Conservation (phyloP, 2,329 filamentous ascomycete species). For the Alternaria infectoria region DNA sequence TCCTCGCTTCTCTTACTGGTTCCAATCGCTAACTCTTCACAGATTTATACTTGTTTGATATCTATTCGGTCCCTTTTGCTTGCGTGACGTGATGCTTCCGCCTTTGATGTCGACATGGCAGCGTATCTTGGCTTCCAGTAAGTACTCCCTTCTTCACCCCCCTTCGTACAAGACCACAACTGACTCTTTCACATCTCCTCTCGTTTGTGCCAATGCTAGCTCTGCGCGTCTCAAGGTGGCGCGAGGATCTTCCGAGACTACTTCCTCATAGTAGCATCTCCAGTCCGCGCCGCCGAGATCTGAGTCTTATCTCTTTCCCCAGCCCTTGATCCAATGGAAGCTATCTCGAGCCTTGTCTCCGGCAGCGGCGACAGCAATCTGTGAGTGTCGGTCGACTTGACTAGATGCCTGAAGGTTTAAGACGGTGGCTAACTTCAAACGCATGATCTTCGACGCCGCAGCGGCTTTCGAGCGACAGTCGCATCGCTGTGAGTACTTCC, state of each 20-base stretch:
- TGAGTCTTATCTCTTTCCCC: not conserved
- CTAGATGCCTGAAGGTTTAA: not conserved
- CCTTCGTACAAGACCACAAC: not conserved
- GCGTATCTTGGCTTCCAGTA: not conserved
- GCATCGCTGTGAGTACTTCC: not conserved
- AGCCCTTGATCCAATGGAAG: not conserved
- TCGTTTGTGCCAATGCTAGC: not conserved
- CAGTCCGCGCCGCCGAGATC: not conserved
- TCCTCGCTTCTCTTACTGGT: not conserved
- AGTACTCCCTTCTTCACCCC: not conserved
- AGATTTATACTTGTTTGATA: not conserved
- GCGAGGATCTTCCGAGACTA: not conserved
- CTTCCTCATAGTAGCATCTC: not conserved
- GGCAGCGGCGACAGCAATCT: not conserved
- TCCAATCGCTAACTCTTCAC: not conserved
- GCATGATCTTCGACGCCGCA: not conserved
- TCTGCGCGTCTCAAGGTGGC: not conserved
- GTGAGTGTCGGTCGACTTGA: not conserved
- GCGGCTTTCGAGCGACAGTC: accelerated
- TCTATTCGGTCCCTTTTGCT: not conserved
- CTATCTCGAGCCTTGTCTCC: not conserved
- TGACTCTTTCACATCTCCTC: not conserved
- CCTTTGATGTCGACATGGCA: not conserved
- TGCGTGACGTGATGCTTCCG: not conserved
- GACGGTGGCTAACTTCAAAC: not conserved